Evolutionary conservation across 2,329 filamentous ascomycete genomes (phyloP).

Genomic region (Fusarium cicatricum): DNA sequence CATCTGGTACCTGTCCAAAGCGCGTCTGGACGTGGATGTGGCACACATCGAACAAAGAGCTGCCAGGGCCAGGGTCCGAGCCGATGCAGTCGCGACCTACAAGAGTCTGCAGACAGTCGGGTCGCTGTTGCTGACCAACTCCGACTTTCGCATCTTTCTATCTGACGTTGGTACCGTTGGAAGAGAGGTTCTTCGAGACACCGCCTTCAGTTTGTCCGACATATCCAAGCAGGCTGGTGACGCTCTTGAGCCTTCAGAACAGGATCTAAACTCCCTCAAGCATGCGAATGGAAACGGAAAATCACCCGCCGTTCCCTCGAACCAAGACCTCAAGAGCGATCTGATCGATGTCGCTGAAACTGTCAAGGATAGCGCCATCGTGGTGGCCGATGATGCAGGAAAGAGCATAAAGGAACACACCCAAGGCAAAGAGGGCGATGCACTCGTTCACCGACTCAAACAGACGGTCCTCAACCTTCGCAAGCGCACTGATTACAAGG

Average conservation of each 20-base stretch:
- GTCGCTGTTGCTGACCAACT: constrained; percentile 86
- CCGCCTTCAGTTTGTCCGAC: constrained; percentile 79
- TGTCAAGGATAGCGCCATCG: constrained; percentile 61
- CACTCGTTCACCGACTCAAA: constrained; percentile 79
- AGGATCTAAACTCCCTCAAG: constrained; percentile 64
- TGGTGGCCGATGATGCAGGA: constrained; percentile 66
- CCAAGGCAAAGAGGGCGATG: constrained; percentile 74
- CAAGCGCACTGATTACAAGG: constrained; percentile 80
- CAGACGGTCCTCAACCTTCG: constrained; percentile 77
- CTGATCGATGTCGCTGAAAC: constrained; percentile 62
- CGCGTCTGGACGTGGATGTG: constrained; percentile 61
- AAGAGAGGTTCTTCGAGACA: constrained; percentile 86
- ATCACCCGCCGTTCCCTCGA: constrained; percentile 54
- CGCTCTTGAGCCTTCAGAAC: constrained; percentile 72
- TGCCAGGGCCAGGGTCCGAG: constrained; percentile 43
- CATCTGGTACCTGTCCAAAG: constrained; percentile 82
- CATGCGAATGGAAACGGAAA: constrained; percentile 40
- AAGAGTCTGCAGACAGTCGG: constrained; percentile 84
- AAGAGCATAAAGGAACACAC: constrained; percentile 79
- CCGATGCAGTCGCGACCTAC: constrained; percentile 61
- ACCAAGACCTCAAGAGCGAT: constrained; percentile 70
- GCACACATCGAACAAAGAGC: constrained; percentile 42
- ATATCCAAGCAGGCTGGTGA: constrained; percentile 79
- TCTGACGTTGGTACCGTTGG: constrained; percentile 81
- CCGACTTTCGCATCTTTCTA: constrained; percentile 87